Evolutionary conservation across 2,329 filamentous ascomycete genomes (phyloP), one percentile per base, ranked within the genome.

Genomic region (Sporothrix dimorphospora): DNA sequence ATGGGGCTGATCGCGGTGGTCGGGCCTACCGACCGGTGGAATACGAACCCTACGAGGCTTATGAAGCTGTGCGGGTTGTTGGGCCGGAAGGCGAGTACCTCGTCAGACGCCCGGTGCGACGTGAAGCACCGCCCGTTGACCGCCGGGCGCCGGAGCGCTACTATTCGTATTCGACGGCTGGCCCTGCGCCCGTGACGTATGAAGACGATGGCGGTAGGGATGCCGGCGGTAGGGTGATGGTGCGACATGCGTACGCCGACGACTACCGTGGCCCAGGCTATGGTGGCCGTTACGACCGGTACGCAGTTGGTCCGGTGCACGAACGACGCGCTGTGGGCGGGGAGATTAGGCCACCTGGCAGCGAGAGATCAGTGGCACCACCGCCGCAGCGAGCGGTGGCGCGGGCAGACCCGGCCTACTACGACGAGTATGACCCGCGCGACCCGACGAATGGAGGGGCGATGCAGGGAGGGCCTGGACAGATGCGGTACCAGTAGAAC

Each of bases 11-110:
- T 61, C 27, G 34, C 4, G 38, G 9, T 3, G 40, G 21, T 1
- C 53, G n/a, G 8, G 7, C 21, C 0, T 5, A 21, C 6, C 24
- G 51, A 8, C 51, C n/a, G 7, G 70, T n/a, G 3, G 69, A 79
- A 69, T 78, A 79, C 73, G 81, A 82, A 57, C 75, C 81, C 5
- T 83, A 83, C 73, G 85, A 82, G 63, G 75, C 80, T 4, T 83
- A 83, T 72, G 85, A 87, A 75, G 78, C 85, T 12, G 80, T 87
- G 45, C 81, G 83, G 51, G 81, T 85, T 8, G 79, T 81, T 14
- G 83, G 84, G 75, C 79, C 81, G 1, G 78, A 81, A 24, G 84
- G 85, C 12, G 81, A 84, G 66, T 87, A 86, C 73, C 82, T 83
- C 73, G 80, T 86, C 70, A 80, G 82, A 51, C 81, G 83, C 38